A percentile compares a stretch with the other conserved stretches of the same genome.
phyloP scores from a whole-genome alignment of 129 eudicot genomes.

The Tagetes patula region DNA sequence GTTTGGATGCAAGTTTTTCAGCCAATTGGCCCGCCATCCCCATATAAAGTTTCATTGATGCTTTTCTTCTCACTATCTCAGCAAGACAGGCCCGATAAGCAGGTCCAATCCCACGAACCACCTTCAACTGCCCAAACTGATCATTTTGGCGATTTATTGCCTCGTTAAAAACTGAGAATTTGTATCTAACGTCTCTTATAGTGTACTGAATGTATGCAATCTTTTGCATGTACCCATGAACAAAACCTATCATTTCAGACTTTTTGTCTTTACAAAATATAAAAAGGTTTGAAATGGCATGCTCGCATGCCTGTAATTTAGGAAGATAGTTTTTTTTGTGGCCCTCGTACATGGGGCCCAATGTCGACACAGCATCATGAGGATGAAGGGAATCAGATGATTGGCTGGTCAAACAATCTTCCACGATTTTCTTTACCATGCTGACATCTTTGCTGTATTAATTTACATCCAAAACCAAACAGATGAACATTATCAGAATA shows the following conservation, averaged over 20 bases:
- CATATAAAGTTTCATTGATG: slow-evolving; percentile 92
- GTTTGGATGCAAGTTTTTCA: slow-evolving; percentile 77
- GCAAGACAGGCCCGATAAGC: slow-evolving; percentile 94
- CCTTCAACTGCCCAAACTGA: slow-evolving; percentile 73
- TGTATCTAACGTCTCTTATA: slow-evolving; percentile 77
- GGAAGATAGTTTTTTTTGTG: slow-evolving; percentile 81
- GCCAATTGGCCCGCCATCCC: slow-evolving; percentile 94
- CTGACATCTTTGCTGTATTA: slow-evolving; percentile 84
- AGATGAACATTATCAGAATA: not conserved
- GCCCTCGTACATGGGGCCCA: slow-evolving; percentile 89
- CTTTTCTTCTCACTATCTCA: slow-evolving; percentile 88
- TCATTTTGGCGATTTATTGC: slow-evolving; percentile 77
- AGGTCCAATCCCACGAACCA: slow-evolving; percentile 67
- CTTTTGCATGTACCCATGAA: slow-evolving; percentile 89
- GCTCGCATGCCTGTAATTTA: slow-evolving; percentile 69
- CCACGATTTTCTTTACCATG: slow-evolving; percentile 83
- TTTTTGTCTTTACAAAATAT: slow-evolving; percentile 66
- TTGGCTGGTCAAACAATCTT: slow-evolving; percentile 68
- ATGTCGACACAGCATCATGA: slow-evolving; percentile 93
- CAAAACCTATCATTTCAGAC: slow-evolving; percentile 78
- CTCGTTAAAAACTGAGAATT: slow-evolving; percentile 82
- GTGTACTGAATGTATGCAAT: slow-evolving; percentile 82
- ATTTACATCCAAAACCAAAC: slow-evolving; percentile 15
- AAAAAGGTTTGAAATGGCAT: slow-evolving; percentile 59
- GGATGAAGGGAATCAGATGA: slow-evolving; percentile 75